A percentile compares a stretch with the other conserved stretches of the same genome.
Evolutionary conservation across 306 rosid species (phyloP).

Genomic region (Amphicarpaea edgeworthii): DNA sequence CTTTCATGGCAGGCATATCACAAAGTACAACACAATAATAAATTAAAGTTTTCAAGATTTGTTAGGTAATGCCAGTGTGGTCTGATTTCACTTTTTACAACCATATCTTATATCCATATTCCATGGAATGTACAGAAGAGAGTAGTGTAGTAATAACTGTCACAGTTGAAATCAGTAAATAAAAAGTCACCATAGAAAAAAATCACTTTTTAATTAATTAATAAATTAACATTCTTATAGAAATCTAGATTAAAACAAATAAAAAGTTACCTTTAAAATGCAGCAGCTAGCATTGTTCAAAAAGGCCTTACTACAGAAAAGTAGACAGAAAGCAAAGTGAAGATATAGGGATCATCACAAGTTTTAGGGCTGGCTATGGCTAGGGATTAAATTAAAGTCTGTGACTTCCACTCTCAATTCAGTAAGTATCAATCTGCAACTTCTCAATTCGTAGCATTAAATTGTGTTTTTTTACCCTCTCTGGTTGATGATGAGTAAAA

Average conservation of each 20-base stretch:
- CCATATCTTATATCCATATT: slow-evolving; percentile 50
- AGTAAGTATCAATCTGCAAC: slow-evolving; percentile 28
- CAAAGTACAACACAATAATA: slow-evolving; percentile 38
- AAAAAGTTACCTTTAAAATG: neutral
- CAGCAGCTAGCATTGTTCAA: neutral
- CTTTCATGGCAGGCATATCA: slow-evolving; percentile 45
- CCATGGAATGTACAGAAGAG: slow-evolving; percentile 12
- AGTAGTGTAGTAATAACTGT: slow-evolving; percentile 38
- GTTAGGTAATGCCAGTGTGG: slow-evolving; percentile 19
- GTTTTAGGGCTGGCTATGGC: slow-evolving; percentile 43
- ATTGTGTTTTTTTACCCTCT: neutral
- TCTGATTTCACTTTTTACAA: slow-evolving; percentile 43
- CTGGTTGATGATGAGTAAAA: neutral
- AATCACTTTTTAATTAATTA: slow-evolving; percentile 8
- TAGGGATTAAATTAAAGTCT: slow-evolving; percentile 49
- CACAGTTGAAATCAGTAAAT: slow-evolving; percentile 31
- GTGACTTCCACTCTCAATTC: slow-evolving; percentile 35
- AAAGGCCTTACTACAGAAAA: neutral
- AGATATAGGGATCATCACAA: slow-evolving; percentile 37
- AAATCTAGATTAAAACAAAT: neutral
- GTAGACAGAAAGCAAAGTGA: slow-evolving; percentile 5
- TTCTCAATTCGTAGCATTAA: slow-evolving; percentile 5
- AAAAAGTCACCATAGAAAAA: slow-evolving; percentile 30
- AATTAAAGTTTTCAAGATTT: slow-evolving; percentile 31
- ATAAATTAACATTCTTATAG: neutral